Evolutionary conservation across 139 green algal species (phyloP), one percentile per base, ranked within the genome.

Genomic region (Chlamydomonas schloesseri): DNA sequence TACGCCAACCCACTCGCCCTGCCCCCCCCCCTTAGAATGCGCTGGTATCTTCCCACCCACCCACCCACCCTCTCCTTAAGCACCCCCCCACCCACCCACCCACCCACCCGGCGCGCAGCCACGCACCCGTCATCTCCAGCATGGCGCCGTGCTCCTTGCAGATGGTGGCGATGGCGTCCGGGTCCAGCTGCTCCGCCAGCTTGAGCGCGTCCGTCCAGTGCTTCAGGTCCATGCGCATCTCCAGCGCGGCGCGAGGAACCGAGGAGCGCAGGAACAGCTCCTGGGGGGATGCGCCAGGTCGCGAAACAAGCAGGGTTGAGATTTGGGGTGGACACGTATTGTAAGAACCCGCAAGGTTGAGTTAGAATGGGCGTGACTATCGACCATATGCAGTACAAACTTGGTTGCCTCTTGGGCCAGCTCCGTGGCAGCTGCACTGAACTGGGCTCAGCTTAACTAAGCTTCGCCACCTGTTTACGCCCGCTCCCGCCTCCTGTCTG

Each of bases 151-250:
- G 91, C 89, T 94, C 89, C 83, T 92, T 92, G 88, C 88, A 89
- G 60, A 94, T 91, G 62, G 55, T 57, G 33, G 81, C 82, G 31
- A 96, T 86, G 36, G 65, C 72, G 33, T 88, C 82, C 9, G 93
- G 92, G 84, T 94, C 95, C 47, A 96, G 87, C 81, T 93, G 81
- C 82, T 95, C 81, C 26, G 95, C 94, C 33, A 98, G 91, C 83
- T 91, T 90, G 42, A 97, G 86, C 24, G 95, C 95, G 74, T 95
- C 78, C 20, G 93, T 83, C 95, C 95, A 98, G 73, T 97, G 94
- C 90, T 95, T 95, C 67, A 96, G 88, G 87, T 96, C 92, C 71
- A 91, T 92, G 13, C 94, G 91, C 94, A 97, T 95, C 91, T 97
- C 93, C 68, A 98, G 89, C 23, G 95, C 95, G 9, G 92, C 91